phyloP scores from a whole-genome alignment of 2,329 filamentous ascomycete species.

The Alternaria triticina region DNA sequence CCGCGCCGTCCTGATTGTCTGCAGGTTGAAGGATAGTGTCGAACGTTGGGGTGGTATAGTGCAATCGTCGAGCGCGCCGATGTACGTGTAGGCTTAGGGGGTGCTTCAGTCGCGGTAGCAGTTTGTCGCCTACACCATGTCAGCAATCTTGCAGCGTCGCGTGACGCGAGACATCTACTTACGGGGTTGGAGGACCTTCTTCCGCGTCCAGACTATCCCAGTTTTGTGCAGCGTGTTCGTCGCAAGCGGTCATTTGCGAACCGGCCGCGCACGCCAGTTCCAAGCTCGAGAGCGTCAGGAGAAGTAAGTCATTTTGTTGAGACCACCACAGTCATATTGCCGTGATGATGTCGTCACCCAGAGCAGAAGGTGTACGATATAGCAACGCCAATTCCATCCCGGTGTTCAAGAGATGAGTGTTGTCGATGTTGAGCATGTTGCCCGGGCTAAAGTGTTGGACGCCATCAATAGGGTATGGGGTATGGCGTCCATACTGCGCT shows the following conservation, averaged over 20 bases:
- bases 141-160: background rate
- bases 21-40: background rate
- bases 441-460: constrained; percentile 93
- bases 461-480: background rate
- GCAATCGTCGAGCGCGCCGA: background rate
- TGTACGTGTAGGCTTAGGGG: background rate
- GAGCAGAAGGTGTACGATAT: background rate
- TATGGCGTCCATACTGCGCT: background rate
- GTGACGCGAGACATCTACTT: background rate
- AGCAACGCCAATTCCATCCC: background rate
- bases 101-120: background rate
- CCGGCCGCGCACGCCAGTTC: background rate
- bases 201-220: background rate
- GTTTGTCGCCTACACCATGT: background rate
- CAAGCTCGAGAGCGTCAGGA: background rate
- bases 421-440: constrained; percentile 92
- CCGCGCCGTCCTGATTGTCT: background rate
- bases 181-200: background rate
- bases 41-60: background rate
- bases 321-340: background rate
- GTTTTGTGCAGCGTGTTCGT: background rate
- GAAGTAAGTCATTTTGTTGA: background rate
- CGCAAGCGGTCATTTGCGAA: background rate
- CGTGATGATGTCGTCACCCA: background rate
- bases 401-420: constrained; percentile 72